These are phyloP conservation scores for Hordeum pubiflorum DNA, from an alignment of 202 grass and related monocot genomes.

Conservation along the genomic window DNA sequence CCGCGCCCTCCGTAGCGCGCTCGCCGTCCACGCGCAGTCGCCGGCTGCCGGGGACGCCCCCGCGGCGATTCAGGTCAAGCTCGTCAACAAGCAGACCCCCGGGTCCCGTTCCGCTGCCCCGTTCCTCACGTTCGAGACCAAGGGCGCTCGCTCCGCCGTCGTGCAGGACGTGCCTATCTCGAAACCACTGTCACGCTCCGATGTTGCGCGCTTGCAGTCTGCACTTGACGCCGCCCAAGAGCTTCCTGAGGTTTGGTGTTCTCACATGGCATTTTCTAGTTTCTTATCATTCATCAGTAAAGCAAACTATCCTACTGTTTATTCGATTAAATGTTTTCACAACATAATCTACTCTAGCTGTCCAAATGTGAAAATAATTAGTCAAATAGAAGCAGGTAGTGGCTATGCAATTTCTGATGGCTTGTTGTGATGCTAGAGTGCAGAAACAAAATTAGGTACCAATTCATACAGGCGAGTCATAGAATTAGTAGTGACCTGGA, in stretches of 20 bases:
- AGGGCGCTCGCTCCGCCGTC: slow-evolving; percentile 71
- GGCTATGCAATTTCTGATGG: not conserved
- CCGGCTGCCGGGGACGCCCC: slow-evolving; percentile 36
- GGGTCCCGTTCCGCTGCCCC: slow-evolving; percentile 49
- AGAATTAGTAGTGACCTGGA: not conserved
- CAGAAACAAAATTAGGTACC: not conserved
- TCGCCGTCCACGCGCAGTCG: slow-evolving; percentile 73
- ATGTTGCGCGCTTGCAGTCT: slow-evolving; percentile 57
- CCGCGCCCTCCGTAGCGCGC: slow-evolving; percentile 73
- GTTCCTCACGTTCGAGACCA: slow-evolving; percentile 93
- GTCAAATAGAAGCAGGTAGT: not conserved
- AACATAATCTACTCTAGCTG: not conserved
- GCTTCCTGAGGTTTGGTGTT: slow-evolving; percentile 58
- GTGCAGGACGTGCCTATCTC: slow-evolving; percentile 98
- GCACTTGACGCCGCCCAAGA: slow-evolving; percentile 75
- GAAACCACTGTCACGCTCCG: slow-evolving; percentile 60
- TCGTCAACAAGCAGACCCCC: slow-evolving; percentile 77
- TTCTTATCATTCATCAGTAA: not conserved
- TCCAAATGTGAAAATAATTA: not conserved
- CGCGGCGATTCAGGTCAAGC: slow-evolving; percentile 71
- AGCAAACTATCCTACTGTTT: not conserved
- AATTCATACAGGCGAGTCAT: not conserved
- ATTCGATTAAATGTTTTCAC: not conserved
- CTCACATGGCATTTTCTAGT: not conserved
- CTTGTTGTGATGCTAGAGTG: not conserved